phyloP scores from a whole-genome alignment of 2,329 filamentous ascomycete genomes.

The Diaporthe amygdali region DNA sequence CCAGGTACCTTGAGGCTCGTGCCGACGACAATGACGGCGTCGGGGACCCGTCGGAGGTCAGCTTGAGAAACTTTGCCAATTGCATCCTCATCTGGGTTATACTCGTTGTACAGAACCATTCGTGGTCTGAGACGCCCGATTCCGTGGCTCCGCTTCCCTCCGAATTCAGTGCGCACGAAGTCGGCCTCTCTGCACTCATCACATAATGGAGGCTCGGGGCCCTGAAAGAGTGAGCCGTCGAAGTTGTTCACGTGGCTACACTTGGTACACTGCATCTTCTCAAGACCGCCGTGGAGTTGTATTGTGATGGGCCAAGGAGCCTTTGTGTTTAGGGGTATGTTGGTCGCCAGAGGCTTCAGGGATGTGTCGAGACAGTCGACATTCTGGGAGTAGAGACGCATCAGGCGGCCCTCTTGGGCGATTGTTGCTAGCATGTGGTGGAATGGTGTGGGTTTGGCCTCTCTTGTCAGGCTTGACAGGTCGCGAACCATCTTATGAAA shows the following conservation, averaged over 20 bases:
- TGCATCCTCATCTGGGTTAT: constrained; percentile 94
- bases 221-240: constrained; percentile 79
- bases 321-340: constrained; percentile 80
- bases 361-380: constrained; percentile 93
- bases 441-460: constrained; percentile 83
- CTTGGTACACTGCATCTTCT: constrained; percentile 97
- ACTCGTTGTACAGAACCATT: constrained; percentile 97
- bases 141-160: constrained; percentile 90
- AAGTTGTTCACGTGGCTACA: constrained; percentile 81
- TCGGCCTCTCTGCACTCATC: constrained; percentile 76
- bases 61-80: constrained; percentile 90
- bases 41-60: constrained; percentile 83
- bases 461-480: constrained; percentile 78
- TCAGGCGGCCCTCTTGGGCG: constrained; percentile 81
- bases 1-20: constrained; percentile 96
- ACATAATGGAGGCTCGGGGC: constrained; percentile 83
- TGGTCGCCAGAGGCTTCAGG: constrained; percentile 78
- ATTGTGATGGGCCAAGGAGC: constrained; percentile 93
- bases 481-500: constrained; percentile 97
- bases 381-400: constrained; percentile 95
- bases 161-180: constrained; percentile 72
- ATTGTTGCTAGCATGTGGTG: constrained; percentile 93
- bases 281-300: constrained; percentile 90
- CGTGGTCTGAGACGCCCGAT: constrained; percentile 88
- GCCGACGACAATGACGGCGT: constrained; percentile 92